Evolutionary conservation across 2,329 filamentous ascomycete genomes (phyloP).

Genomic region (Alternaria sp.): DNA sequence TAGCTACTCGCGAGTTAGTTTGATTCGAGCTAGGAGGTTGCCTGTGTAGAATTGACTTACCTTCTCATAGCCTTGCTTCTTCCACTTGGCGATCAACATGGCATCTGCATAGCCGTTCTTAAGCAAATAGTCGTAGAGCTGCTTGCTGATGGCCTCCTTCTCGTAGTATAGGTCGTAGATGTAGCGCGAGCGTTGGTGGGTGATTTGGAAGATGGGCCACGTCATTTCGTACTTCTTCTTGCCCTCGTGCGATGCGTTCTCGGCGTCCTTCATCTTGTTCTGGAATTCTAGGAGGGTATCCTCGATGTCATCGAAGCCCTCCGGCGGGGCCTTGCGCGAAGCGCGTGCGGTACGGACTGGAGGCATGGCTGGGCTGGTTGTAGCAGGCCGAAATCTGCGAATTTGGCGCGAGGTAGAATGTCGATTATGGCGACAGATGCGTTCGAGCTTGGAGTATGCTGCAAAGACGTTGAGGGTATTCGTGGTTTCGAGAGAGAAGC

Average conservation of each 20-base stretch:
- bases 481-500: slow-evolving; percentile 10
- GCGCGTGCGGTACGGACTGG: slow-evolving; percentile 72
- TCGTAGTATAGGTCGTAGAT: slow-evolving; percentile 98
- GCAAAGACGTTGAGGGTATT: not conserved
- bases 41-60: slow-evolving; percentile 53
- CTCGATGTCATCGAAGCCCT: slow-evolving; percentile 87
- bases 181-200: slow-evolving; percentile 89
- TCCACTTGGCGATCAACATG: slow-evolving; percentile 98
- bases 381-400: not conserved
- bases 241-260: slow-evolving; percentile 80
- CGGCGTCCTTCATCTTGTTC: slow-evolving; percentile 94
- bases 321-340: slow-evolving; percentile 81
- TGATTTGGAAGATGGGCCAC: slow-evolving; percentile 98
- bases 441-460: not conserved
- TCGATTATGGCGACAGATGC: not conserved
- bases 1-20: slow-evolving; percentile 60
- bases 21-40: not conserved
- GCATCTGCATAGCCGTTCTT: slow-evolving; percentile 97
- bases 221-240: slow-evolving; percentile 89
- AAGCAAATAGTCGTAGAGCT: slow-evolving; percentile 92
- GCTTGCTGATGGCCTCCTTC: slow-evolving; percentile 91
- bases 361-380: slow-evolving; percentile 64
- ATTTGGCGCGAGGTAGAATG: not conserved
- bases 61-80: slow-evolving; percentile 99
- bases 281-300: slow-evolving; percentile 83